Evolutionary conservation across 495 filamentous ascomycete genomes (phyloP).

Genomic region (Penicillium mononematosum): DNA sequence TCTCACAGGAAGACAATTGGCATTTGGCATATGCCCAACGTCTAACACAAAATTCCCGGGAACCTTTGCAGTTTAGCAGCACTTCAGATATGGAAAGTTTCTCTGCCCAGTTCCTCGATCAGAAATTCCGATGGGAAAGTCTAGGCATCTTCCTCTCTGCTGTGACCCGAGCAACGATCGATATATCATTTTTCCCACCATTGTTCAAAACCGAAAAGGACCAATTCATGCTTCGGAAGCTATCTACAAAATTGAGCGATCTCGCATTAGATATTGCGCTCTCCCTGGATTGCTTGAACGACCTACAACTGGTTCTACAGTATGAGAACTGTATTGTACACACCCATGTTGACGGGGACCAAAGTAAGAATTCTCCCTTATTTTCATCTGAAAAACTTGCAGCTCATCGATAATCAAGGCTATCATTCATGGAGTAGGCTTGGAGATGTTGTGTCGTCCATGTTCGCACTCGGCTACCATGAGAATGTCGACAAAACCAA

Average conservation of each 20-base stretch:
- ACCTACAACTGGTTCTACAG: slow-evolving; percentile 42
- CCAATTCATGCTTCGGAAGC: slow-evolving; percentile 28
- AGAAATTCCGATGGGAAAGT: slow-evolving; percentile 44
- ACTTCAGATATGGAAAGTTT: slow-evolving; percentile 27
- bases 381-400: neutral
- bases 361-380: slow-evolving; percentile 29
- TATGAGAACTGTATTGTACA: slow-evolving; percentile 49
- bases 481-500: slow-evolving; percentile 37
- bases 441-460: slow-evolving; percentile 41
- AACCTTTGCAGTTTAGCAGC: slow-evolving; percentile 25
- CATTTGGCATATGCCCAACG: slow-evolving; percentile 32
- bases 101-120: slow-evolving; percentile 34
- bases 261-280: slow-evolving; percentile 37
- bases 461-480: slow-evolving; percentile 45
- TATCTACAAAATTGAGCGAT: slow-evolving; percentile 32
- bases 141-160: slow-evolving; percentile 41
- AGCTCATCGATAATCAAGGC: slow-evolving; percentile 22
- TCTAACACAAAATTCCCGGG: slow-evolving; percentile 36
- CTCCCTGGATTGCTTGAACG: slow-evolving; percentile 45
- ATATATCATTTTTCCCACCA: slow-evolving; percentile 33
- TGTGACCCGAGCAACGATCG: slow-evolving; percentile 38
- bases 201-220: slow-evolving; percentile 34
- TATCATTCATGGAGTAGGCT: slow-evolving; percentile 46
- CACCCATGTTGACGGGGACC: slow-evolving; percentile 44
- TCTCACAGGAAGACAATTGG: slow-evolving; percentile 30